Percentiles rank a stretch among this genome's conserved stretches.
phyloP scores from a whole-genome alignment of 495 filamentous ascomycete species.

The Neohortaea acidophila region DNA sequence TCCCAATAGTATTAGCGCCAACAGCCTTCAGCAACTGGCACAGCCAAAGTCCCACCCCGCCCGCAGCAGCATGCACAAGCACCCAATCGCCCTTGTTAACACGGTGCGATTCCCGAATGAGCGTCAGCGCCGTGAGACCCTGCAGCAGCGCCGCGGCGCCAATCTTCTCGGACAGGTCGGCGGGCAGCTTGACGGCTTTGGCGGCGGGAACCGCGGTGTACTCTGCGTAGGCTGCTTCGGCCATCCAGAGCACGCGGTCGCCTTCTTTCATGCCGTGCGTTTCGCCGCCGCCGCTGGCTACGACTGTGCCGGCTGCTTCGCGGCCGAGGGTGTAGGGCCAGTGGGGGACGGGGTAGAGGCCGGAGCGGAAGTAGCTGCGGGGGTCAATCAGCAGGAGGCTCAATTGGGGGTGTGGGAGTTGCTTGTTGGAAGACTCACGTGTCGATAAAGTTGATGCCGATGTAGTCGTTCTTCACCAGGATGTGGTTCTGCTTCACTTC shows the following conservation, averaged over 20 bases:
- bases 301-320: conserved; percentile 57
- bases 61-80: conserved; percentile 80
- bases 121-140: conserved; percentile 70
- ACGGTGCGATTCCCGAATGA: conserved; percentile 60
- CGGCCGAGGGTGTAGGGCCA: conserved; percentile 72
- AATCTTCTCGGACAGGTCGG: conserved; percentile 43
- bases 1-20: conserved; percentile 72
- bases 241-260: conserved; percentile 30
- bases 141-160: conserved; percentile 58
- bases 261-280: conserved; percentile 16
- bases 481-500: conserved; percentile 50
- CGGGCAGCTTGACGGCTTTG: conserved; percentile 50
- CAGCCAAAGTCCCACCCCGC: conserved; percentile 68
- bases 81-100: conserved; percentile 71
- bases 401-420: neutral
- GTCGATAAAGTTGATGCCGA: conserved; percentile 84
- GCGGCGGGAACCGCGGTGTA: conserved; percentile 48
- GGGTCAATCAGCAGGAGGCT: conserved; percentile 5
- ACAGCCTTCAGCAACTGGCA: conserved; percentile 57
- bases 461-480: conserved; percentile 70
- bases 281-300: conserved; percentile 33
- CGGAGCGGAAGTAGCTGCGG: conserved; percentile 71
- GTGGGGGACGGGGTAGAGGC: conserved; percentile 56
- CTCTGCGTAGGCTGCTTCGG: conserved; percentile 54
- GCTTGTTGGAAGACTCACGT: conserved; percentile 30